phyloP scores from a whole-genome alignment of 805 yeast species.

The Monosporozyma servazzii region DNA sequence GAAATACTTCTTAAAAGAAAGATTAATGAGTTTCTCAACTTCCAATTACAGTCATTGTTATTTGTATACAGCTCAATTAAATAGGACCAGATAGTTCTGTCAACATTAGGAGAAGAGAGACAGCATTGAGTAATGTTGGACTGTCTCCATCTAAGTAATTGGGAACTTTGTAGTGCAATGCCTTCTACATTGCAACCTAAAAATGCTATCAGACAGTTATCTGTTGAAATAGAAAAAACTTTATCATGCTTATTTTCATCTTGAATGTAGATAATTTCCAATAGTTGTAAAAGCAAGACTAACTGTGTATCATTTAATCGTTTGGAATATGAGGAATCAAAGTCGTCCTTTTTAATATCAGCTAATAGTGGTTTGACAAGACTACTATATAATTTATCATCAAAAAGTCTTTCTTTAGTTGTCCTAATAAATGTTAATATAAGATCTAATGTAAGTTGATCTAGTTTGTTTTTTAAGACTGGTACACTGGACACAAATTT shows the following conservation, averaged over 20 bases:
- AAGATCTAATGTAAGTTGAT: conserved; percentile 8
- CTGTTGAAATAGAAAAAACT: conserved; percentile 3
- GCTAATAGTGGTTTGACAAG: conserved; percentile 4
- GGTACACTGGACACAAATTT: conserved; percentile 8
- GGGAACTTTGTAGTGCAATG: conserved; percentile 11
- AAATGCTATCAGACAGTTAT: conserved; percentile 13
- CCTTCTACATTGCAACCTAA: conserved; percentile 15
- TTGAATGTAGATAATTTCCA: conserved; percentile 32
- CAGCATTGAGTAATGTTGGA: conserved; percentile 22
- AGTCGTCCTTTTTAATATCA: background rate
- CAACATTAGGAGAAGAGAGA: conserved; percentile 12
- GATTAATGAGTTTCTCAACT: conserved; percentile 37
- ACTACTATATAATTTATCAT: conserved; percentile 2
- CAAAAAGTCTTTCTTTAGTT: conserved; percentile 9
- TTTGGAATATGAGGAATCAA: background rate
- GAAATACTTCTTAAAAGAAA: conserved; percentile 49
- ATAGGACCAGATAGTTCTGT: conserved; percentile 38
- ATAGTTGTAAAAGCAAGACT: conserved; percentile 26
- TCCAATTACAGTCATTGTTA: conserved; percentile 18
- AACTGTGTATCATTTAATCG: conserved; percentile 3
- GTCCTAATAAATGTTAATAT: conserved; percentile 4
- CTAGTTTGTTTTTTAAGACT: conserved; percentile 7
- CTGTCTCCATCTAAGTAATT: conserved; percentile 46
- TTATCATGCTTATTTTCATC: conserved; percentile 9
- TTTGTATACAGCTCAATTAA: conserved; percentile 33